phyloP scores from a whole-genome alignment of 768 basidiomycete species.

The Inosperma sp. region DNA sequence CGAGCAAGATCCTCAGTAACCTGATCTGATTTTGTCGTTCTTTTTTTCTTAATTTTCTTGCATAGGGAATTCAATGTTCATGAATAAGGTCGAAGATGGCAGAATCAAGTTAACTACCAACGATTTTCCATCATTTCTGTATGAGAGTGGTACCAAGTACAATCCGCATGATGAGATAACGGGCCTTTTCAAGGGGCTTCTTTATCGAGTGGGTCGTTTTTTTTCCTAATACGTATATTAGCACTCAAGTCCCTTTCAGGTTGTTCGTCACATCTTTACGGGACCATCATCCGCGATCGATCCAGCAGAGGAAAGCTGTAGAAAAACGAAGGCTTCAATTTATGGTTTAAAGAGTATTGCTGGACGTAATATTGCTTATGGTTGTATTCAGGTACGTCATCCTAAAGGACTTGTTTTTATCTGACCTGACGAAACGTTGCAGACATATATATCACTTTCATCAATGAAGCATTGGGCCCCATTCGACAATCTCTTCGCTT shows the following conservation, averaged over 20 bases:
- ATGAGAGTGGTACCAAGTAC: conserved; percentile 1
- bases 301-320: background rate
- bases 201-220: conserved; percentile 6
- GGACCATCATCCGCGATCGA: background rate
- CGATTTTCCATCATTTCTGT: conserved; percentile 11
- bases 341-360: background rate
- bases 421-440: background rate
- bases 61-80: conserved; percentile 5
- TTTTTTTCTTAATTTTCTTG: background rate
- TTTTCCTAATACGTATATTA: background rate
- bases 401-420: background rate
- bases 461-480: background rate
- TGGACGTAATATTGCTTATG: background rate
- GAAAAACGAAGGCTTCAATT: conserved; percentile 4
- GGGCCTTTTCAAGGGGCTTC: conserved; percentile 10
- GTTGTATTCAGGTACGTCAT: conserved; percentile 3
- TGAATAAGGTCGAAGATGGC: background rate
- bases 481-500: background rate
- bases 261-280: background rate
- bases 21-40: background rate
- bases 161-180: background rate
- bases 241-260: background rate
- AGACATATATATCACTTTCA: background rate
- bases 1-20: background rate
- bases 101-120: background rate